Conservation (phyloP, 768 basidiomycete genomes). For the Clitopilus passeckerianus region DNA sequence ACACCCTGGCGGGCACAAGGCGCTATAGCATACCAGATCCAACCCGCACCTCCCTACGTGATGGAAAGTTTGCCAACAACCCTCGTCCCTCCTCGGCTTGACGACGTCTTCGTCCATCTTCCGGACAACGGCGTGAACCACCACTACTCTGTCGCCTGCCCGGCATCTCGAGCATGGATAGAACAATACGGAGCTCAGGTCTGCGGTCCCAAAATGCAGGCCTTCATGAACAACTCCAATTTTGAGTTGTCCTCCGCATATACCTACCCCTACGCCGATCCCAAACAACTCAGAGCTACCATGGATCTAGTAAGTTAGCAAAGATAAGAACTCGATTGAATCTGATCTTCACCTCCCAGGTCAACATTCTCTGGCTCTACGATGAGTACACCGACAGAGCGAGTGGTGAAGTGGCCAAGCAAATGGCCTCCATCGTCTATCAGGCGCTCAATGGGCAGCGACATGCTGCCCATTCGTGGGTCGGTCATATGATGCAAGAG, state of each 20-base stretch:
- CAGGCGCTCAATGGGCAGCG: not conserved
- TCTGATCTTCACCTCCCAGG: not conserved
- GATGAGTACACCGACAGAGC: not conserved
- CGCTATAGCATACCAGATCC: too few species aligned
- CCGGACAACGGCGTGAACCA: not conserved
- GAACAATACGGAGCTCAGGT: not conserved
- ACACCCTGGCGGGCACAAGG: too few species aligned
- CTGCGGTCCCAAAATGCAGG: not conserved
- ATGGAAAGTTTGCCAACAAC: not conserved
- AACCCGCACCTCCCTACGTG: too few species aligned
- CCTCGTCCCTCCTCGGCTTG: not conserved
- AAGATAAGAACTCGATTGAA: not conserved
- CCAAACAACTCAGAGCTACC: not conserved
- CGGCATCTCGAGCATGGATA: not conserved
- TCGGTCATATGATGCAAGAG: not conserved
- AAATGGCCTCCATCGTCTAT: not conserved
- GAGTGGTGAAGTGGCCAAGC: not conserved
- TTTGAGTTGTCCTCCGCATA: not conserved
- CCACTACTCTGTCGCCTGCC: not conserved
- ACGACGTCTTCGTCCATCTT: not conserved
- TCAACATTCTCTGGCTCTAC: not conserved
- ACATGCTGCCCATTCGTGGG: not conserved
- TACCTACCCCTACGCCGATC: not conserved
- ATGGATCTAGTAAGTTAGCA: not conserved
- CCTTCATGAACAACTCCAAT: not conserved